Evolutionary conservation across 2,329 filamentous ascomycete genomes (phyloP).

Genomic region (Metarhizium anisopliae): DNA sequence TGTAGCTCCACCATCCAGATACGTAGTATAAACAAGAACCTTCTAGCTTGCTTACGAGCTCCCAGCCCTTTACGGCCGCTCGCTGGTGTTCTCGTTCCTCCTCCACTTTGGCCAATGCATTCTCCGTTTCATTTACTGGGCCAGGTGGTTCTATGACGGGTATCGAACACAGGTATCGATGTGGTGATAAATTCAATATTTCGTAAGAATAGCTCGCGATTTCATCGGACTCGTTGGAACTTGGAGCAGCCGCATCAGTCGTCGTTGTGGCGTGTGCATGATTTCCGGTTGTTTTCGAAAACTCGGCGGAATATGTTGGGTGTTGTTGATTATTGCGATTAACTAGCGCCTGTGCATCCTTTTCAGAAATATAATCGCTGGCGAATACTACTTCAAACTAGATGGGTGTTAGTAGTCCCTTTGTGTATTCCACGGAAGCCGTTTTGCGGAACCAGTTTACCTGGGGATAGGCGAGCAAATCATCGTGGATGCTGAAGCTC

Average conservation of each 20-base stretch:
- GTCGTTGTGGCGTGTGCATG: conserved; percentile 7
- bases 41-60: conserved; percentile 69
- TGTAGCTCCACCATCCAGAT: conserved; percentile 93
- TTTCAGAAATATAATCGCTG: conserved; percentile 61
- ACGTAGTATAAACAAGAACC: conserved; percentile 75
- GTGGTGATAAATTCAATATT: conserved; percentile 60
- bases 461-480: conserved; percentile 79
- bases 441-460: conserved; percentile 34
- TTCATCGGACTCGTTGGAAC: conserved; percentile 23
- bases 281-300: conserved; percentile 30
- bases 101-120: conserved; percentile 59
- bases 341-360: conserved; percentile 57
- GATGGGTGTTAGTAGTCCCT: background rate
- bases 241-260: conserved; percentile 9
- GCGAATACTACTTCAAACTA: conserved; percentile 77
- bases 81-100: conserved; percentile 72
- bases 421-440: background rate
- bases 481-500: conserved; percentile 78
- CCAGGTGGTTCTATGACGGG: conserved; percentile 55
- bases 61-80: conserved; percentile 69
- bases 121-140: conserved; percentile 55
- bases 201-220: conserved; percentile 44
- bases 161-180: conserved; percentile 76
- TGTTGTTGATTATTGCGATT: conserved; percentile 25
- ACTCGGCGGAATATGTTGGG: conserved; percentile 30